Percentiles rank a stretch among this genome's conserved stretches.
phyloP scores from a whole-genome alignment of 2,329 filamentous ascomycete genomes.

The Onygenales sp. region DNA sequence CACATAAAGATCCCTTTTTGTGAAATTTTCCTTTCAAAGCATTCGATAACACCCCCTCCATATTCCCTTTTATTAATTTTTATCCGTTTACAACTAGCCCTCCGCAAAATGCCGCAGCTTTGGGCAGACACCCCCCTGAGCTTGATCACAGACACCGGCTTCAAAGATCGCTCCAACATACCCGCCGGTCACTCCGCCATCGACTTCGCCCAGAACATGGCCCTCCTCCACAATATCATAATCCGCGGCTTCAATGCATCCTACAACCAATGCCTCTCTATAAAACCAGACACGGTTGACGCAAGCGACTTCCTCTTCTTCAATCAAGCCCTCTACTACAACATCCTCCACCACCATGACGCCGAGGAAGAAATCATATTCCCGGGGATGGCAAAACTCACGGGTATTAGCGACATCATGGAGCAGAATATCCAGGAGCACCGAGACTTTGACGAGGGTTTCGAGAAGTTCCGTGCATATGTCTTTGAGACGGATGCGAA shows the following conservation, averaged over 20 bases:
- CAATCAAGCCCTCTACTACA: constrained; percentile 21
- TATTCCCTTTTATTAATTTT: background rate
- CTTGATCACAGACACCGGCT: constrained; percentile 7
- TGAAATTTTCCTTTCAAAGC: too few species aligned
- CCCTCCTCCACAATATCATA: constrained; percentile 31
- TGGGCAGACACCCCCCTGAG: constrained; percentile 8
- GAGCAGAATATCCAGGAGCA: constrained; percentile 24
- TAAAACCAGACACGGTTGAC: constrained; percentile 11
- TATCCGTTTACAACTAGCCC: background rate
- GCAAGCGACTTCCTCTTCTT: constrained; percentile 22
- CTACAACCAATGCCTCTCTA: constrained; percentile 26
- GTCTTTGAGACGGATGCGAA: constrained; percentile 12
- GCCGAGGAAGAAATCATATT: constrained; percentile 24
- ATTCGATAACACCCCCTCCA: too few species aligned
- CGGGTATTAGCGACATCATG: constrained; percentile 21
- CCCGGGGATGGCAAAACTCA: constrained; percentile 20
- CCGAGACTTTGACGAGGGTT: constrained; percentile 12
- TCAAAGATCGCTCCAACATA: constrained; percentile 5
- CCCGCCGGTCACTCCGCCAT: constrained; percentile 5
- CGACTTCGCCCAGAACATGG: constrained; percentile 12
- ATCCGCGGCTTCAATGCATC: constrained; percentile 33
- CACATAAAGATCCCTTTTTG: too few species aligned
- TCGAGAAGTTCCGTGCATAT: constrained; percentile 14
- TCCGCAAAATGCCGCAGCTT: constrained; percentile 4
- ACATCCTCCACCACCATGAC: constrained; percentile 24